Conservation (phyloP, 2,329 filamentous ascomycete genomes). For the Celoporthe dispersa region DNA sequence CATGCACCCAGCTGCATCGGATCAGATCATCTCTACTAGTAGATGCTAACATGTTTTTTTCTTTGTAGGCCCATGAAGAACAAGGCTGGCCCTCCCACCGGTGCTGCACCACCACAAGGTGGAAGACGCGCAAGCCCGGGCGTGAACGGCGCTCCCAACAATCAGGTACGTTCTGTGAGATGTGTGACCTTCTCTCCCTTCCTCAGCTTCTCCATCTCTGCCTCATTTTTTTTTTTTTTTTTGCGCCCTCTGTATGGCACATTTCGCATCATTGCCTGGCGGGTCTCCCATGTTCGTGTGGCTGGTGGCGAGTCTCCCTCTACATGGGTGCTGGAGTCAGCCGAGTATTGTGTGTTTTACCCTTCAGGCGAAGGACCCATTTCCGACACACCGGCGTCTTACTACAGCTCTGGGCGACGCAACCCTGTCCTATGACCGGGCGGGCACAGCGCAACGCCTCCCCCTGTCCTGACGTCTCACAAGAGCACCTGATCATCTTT, state of each 20-base stretch:
- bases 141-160: conserved; percentile 57
- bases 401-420: conserved; percentile 21
- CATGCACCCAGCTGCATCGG: background rate
- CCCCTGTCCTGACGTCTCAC: conserved; percentile 25
- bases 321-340: conserved; percentile 19
- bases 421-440: conserved; percentile 27
- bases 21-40: no score
- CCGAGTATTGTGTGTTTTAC: conserved; percentile 28
- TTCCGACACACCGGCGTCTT: conserved; percentile 25
- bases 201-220: conserved; percentile 9
- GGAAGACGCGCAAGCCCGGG: conserved; percentile 68
- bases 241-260: conserved; percentile 18
- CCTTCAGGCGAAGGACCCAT: conserved; percentile 17
- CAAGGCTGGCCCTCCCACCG: conserved; percentile 60
- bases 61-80: conserved; percentile 73
- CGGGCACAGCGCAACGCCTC: conserved; percentile 24
- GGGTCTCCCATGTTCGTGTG: background rate
- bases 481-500: conserved; percentile 24
- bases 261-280: background rate
- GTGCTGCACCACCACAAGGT: conserved; percentile 69
- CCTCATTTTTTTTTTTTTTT: background rate
- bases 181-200: conserved; percentile 5
- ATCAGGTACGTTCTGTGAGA: conserved; percentile 54
- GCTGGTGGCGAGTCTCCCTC: conserved; percentile 12
- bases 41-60: conserved; percentile 31